Base-by-base conservation (phyloP, 306 rosid genomes). In the Vigna trinervia region DNA sequence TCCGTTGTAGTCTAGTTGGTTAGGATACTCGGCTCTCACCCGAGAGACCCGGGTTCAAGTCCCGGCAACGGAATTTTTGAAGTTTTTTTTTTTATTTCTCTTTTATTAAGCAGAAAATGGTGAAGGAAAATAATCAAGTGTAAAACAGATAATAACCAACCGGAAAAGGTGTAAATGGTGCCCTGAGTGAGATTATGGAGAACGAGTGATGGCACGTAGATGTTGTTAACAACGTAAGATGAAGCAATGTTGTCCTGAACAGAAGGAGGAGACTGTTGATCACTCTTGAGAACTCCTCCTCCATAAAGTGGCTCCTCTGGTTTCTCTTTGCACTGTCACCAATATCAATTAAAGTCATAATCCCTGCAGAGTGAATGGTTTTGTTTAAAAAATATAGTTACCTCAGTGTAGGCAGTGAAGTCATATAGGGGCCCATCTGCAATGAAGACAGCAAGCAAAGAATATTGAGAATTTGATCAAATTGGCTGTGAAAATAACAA, bases 371-470 rank as follows among this genome's bases (percentile, higher is more conserved):
- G 41, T 59, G 39, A 46, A 20, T 15, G 43, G 15, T 20, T 64
- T 23, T 46, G 30, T 46, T 41, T 43, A 5, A 8, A 48, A 58
- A 48, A 52, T 13, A 14, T 8, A 41, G 9, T 41, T 74, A 92
- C 97, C 97, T 95, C 90, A 6, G 91, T 83, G 85, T 89, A 86
- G 30, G 98, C 97, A 38, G 98, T 87, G 67, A 78, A 84, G 56
- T 95, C 98, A 70, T 95, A 95, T 0, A 86, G 20, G 71, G 98
- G 98, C 38, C 96, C 98, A 84, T 90, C 98, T 94, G 93, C 86
- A 85, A 12, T 56, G 65, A 8, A 63, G 4, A 59, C 32, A 12
- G 4, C 30, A 61, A 52, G 56, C 1, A 32, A 13, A 3, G 41
- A 63, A 63, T n/a, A 8, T 32, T 6, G 10, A 36, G 28, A 34